Conservation (phyloP, 768 basidiomycete genomes). For the Kwoniella mangroviensis region DNA sequence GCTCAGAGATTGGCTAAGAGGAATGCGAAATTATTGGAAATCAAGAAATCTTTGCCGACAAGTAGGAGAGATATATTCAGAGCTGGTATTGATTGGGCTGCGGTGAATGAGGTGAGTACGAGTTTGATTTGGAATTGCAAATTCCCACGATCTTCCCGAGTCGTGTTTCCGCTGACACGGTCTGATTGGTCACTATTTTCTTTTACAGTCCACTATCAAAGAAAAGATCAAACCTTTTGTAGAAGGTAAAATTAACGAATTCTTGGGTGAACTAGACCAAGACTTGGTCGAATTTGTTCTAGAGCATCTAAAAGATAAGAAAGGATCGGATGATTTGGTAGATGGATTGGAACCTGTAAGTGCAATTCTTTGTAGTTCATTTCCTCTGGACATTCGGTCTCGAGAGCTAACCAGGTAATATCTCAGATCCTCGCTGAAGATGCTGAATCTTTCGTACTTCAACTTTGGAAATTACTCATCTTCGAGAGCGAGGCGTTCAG, state of each 20-base stretch:
- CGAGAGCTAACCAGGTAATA: too few relatives aligned
- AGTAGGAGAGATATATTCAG: constrained; percentile 66
- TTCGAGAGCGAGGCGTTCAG: constrained; percentile 94
- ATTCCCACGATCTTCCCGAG: too few relatives aligned
- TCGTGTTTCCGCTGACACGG: not conserved
- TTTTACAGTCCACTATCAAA: constrained; percentile 67
- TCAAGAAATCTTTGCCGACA: constrained; percentile 72
- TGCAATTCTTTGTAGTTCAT: constrained; percentile 21
- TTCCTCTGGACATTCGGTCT: too few relatives aligned
- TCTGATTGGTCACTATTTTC: too few relatives aligned
- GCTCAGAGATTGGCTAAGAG: constrained; percentile 79
- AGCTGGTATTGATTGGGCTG: constrained; percentile 75
- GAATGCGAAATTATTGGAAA: constrained; percentile 77
- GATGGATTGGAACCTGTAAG: constrained; percentile 90
- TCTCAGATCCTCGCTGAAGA: constrained; percentile 88
- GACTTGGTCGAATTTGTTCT: constrained; percentile 92
- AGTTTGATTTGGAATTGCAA: too few relatives aligned
- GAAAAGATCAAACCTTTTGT: constrained; percentile 84
- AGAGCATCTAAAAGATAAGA: constrained; percentile 90
- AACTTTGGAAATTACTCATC: constrained; percentile 87
- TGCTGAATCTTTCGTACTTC: constrained; percentile 74
- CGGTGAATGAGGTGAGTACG: constrained; percentile 75
- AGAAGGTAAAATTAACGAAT: constrained; percentile 79
- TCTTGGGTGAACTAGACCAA: constrained; percentile 89
- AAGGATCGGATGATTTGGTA: constrained; percentile 78